A percentile compares a stretch with the other conserved stretches of the same genome.
These are phyloP conservation scores for Dorcoceras hygrometricum DNA, from an alignment of 257 asterid genomes.

Conservation along the genomic window DNA sequence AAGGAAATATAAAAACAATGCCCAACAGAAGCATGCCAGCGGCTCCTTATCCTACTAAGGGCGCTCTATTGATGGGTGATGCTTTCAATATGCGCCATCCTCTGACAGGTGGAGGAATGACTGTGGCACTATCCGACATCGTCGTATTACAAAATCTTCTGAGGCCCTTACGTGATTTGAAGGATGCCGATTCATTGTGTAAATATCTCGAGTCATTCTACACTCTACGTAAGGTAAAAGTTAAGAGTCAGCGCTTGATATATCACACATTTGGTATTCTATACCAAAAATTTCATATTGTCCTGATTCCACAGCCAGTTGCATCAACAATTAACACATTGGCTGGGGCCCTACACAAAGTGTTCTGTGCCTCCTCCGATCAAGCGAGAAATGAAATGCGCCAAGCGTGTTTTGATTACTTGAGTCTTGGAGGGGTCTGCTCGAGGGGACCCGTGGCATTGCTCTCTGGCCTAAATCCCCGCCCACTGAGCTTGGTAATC, in stretches of 20 bases:
- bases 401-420: constrained; percentile 49
- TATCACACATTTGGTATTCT: background rate
- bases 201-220: constrained; percentile 47
- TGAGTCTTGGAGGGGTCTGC: constrained; percentile 52
- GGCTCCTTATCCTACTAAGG: constrained; percentile 43
- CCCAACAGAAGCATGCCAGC: constrained; percentile 63
- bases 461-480: constrained; percentile 46
- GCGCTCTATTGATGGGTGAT: constrained; percentile 55
- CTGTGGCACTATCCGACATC: constrained; percentile 55
- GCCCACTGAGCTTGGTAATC: constrained; percentile 45
- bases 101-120: constrained; percentile 65
- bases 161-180: constrained; percentile 38
- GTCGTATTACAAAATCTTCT: constrained; percentile 46
- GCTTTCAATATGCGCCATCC: constrained; percentile 65
- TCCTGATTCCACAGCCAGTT: constrained; percentile 40
- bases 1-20: constrained; percentile 51
- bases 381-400: constrained; percentile 57
- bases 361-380: constrained; percentile 52
- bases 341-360: constrained; percentile 50
- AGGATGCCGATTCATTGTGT: constrained; percentile 41
- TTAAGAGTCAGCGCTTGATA: background rate
- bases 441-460: constrained; percentile 50
- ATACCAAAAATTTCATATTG: background rate
- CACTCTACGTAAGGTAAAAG: constrained; percentile 46
- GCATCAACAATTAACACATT: constrained; percentile 52